Base-by-base conservation (phyloP, 2,329 filamentous ascomycete species). In the Aureobasidium sp. region DNA sequence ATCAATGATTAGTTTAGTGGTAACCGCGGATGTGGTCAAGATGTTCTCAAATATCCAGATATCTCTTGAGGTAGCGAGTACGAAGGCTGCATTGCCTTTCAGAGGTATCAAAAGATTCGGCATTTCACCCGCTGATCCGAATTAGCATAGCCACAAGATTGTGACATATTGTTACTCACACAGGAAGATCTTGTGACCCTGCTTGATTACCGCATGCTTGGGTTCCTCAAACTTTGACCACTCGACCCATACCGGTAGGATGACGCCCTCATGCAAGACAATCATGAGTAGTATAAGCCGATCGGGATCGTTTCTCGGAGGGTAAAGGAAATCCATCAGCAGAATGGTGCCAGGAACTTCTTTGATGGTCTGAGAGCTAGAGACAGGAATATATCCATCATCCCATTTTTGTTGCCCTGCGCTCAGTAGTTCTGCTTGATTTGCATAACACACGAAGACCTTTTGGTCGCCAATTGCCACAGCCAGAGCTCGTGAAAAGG, bases 251-350 rank as follows among this genome's bases (percentile, higher is more conserved):
- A 69, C 53, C 7, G 68, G 69, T 61, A 78, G 77, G 21, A 78
- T 81, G 62, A 71, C 72, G 2, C 77, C 73, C 30, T 76, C 64
- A 36, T 75, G 70, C 3, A 73, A 68, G 25, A 84, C 73, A 25
- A 87, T 72, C 27, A 96, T 76, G 11, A 96, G 77, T 3, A 97
- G 79, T n/a, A 95, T 86, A 48, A 95, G 83, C 67, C 86, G 85
- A 10, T 84, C 80, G 47, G 51, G 60, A 63, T 92, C 86, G 59
- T 84, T 81, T 0, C 81, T 74, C 10, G 81, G 80, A 9, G 91
- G 89, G 63, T 88, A 85, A 3, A 99, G 79, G 66, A 97, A 99
- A 27, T 91, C 88, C 79, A 97, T 86, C 67, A 90, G 89, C 68
- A 93, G 80, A 61, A 97, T 90, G 21, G 86, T 79, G 1, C 90